Evolutionary conservation across 495 filamentous ascomycete species (phyloP), one percentile per base, ranked within the genome.

Genomic region (Diplogelasinospora grovesii): DNA sequence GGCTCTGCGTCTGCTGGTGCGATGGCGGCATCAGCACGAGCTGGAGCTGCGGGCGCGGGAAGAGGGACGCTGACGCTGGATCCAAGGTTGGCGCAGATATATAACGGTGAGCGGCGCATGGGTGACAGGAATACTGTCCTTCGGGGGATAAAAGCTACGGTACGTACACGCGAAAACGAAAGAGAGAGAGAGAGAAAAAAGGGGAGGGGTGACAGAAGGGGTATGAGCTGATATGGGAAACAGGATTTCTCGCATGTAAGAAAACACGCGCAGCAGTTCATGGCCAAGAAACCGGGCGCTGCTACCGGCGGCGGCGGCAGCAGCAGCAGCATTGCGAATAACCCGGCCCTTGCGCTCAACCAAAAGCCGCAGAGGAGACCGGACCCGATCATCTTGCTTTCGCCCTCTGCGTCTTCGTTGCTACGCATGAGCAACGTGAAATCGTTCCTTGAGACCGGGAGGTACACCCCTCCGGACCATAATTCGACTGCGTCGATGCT

Each of bases 371-470:
- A 56, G 16, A 68, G 81, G 22, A 79, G 86, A 24, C 78, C 79
- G 35, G 89, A 98, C 56, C 93, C 93, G 15, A 99, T 99, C 64
- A 95, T 99, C 66, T 79, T 99, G 10, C 82, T 99, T 53, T 97
- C 93, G 3, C 92, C 93, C n/a, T 96, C 89, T 21, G 93, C 93
- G 22, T 95, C 89, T 15, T 90, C 90, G 7, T 83, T 97, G 33
- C 85, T 99, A n/a, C 85, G 87, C 61, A 88, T 96, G 82, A 81
- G 85, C 16, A 99, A 99, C 63, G 87, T 94, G 65, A 93, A 94
- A 48, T 79, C 85, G 28, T 99, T 99, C 75, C 86, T 99, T 45
- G 81, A 90, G 60, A 73, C 76, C 40, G 89, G 90, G 38, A 61
- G 80, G 28, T 99, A 88, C 65, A 71, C 84, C 2, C 84, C 89